phyloP scores from a whole-genome alignment of 495 filamentous ascomycete genomes.

The Lophiotrema nucula region DNA sequence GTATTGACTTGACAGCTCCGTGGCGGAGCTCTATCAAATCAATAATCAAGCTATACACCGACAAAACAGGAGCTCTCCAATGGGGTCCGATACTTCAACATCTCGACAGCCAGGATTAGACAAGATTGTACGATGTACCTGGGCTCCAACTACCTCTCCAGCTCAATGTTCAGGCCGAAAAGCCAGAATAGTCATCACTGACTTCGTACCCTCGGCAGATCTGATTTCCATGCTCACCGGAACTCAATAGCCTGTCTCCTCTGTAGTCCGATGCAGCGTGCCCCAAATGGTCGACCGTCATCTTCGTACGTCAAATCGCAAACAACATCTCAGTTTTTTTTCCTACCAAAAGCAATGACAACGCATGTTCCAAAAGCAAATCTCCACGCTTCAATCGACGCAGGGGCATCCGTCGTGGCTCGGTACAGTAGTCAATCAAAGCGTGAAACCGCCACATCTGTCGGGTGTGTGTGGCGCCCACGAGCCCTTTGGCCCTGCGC shows the following conservation, averaged over 20 bases:
- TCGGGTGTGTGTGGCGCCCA: not conserved
- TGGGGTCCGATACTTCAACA: not conserved
- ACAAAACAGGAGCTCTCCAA: not conserved
- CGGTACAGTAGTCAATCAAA: not conserved
- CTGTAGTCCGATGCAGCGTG: not conserved
- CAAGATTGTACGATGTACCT: not conserved
- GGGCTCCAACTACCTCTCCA: not conserved
- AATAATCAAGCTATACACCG: not conserved
- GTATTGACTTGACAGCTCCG: not conserved
- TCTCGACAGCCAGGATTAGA: not conserved
- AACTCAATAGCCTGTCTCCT: not conserved
- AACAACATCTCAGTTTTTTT: not conserved
- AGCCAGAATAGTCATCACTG: not conserved
- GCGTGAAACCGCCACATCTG: not conserved
- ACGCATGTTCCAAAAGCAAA: not conserved
- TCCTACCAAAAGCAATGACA: not conserved
- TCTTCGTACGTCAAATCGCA: not conserved
- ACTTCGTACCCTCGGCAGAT: not conserved
- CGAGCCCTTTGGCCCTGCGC: not conserved
- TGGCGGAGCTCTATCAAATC: slow-evolving; percentile 1
- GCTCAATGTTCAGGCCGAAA: not conserved
- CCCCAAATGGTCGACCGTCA: not conserved
- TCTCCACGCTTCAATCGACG: not conserved
- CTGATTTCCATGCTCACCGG: not conserved
- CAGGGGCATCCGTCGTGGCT: slow-evolving; percentile 1